Conservation (phyloP, 2,329 filamentous ascomycete genomes). For the Plenodomus tracheiphilus region DNA sequence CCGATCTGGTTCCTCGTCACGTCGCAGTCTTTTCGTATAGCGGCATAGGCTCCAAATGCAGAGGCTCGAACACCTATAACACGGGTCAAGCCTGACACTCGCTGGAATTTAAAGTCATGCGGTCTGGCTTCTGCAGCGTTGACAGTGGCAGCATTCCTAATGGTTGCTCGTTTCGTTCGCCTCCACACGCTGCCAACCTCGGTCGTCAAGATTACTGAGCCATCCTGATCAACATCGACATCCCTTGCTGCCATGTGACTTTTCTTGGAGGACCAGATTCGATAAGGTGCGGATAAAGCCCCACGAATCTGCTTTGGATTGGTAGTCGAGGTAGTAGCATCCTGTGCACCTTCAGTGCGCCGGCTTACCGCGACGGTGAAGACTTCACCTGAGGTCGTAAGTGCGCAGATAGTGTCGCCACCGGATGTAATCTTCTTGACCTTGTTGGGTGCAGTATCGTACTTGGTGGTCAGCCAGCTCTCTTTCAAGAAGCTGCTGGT, state of each 20-base stretch:
- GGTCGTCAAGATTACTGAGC: constrained; percentile 92
- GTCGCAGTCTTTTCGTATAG: constrained; percentile 80
- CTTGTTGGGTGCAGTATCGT: constrained; percentile 66
- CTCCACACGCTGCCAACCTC: constrained; percentile 92
- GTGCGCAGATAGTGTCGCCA: constrained; percentile 87
- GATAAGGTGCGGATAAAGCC: constrained; percentile 75
- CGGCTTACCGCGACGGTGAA: constrained; percentile 80
- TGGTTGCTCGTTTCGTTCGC: constrained; percentile 78
- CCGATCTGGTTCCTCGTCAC: constrained; percentile 73
- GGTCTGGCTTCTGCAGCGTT: constrained; percentile 61
- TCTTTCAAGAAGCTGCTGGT: constrained; percentile 69
- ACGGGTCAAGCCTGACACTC: constrained; percentile 84
- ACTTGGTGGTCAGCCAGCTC: constrained; percentile 66
- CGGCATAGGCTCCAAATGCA: constrained; percentile 85
- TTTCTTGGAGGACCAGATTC: constrained; percentile 88
- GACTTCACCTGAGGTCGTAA: constrained; percentile 82
- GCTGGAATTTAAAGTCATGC: constrained; percentile 94
- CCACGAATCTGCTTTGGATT: constrained; percentile 89
- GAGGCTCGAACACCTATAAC: constrained; percentile 85
- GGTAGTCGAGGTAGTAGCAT: constrained; percentile 74
- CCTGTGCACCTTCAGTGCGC: constrained; percentile 62
- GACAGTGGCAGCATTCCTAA: constrained; percentile 65
- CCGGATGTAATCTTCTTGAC: constrained; percentile 80
- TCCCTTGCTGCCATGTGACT: constrained; percentile 82
- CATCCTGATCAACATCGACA: constrained; percentile 86